These are phyloP conservation scores for Plantago coronopus DNA, from an alignment of 305 asterid genomes.

Conservation along the genomic window DNA sequence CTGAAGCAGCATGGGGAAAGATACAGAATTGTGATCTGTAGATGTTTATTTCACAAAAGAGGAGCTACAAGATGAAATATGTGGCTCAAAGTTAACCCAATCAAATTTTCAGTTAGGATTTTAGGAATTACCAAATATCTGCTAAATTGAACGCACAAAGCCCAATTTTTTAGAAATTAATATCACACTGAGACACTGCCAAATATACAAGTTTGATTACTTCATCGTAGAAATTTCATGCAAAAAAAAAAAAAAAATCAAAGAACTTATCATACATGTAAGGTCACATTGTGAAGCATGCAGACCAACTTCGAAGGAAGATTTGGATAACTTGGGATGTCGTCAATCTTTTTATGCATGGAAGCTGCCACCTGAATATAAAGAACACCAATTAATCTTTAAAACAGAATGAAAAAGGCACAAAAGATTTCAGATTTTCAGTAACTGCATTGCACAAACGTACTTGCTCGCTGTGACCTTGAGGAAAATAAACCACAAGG, in stretches of 20 bases:
- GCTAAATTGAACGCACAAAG: too few relatives aligned
- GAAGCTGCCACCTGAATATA: slow-evolving; percentile 82
- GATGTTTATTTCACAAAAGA: too few relatives aligned
- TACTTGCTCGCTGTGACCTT: slow-evolving; percentile 99
- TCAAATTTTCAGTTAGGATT: too few relatives aligned
- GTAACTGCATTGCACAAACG: slow-evolving; percentile 14
- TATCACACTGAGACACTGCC: too few relatives aligned
- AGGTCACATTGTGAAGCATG: slow-evolving; percentile 84
- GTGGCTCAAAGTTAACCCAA: too few relatives aligned
- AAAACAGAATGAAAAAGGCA: not conserved
- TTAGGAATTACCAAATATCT: too few relatives aligned
- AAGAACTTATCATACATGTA: slow-evolving; percentile 52
- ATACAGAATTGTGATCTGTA: too few relatives aligned
- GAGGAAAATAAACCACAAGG: slow-evolving; percentile 91
- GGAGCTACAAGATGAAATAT: too few relatives aligned
- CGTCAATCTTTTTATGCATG: slow-evolving; percentile 86
- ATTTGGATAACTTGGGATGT: slow-evolving; percentile 89
- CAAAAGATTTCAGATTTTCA: slow-evolving; percentile 12
- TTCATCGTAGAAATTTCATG: slow-evolving; percentile 2
- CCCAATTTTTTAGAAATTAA: too few relatives aligned
- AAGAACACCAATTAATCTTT: slow-evolving; percentile 9
- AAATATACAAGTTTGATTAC: not conserved
- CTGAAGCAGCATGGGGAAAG: too few relatives aligned
- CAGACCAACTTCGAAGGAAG: slow-evolving; percentile 92
- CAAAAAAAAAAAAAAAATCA: slow-evolving; percentile 11